These are phyloP conservation scores for Tritrichomonas musculus DNA, from an alignment of 208 protist genomes.

Conservation along the genomic window DNA sequence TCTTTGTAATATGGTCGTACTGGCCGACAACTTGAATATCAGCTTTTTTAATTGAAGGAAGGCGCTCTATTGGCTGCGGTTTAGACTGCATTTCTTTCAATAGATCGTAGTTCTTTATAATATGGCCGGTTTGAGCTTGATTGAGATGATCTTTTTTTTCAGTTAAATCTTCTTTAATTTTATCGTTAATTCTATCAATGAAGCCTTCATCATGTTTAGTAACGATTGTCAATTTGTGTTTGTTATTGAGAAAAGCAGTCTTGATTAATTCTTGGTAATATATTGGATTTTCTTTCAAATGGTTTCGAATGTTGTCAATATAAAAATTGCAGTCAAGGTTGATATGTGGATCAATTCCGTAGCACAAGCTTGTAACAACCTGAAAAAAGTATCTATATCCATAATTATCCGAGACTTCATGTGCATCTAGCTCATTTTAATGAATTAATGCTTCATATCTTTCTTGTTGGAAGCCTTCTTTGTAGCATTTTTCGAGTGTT, in stretches of 20 bases:
- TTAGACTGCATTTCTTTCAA: background rate
- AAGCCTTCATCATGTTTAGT: background rate
- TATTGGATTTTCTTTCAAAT: background rate
- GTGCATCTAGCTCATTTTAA: background rate
- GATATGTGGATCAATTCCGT: background rate
- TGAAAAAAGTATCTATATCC: background rate
- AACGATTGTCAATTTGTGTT: background rate
- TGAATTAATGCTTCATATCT: slow-evolving; percentile 32
- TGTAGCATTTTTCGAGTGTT: background rate
- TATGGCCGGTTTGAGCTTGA: background rate
- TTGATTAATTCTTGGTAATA: background rate
- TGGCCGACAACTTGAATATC: background rate
- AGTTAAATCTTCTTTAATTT: background rate
- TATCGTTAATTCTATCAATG: background rate
- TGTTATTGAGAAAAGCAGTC: background rate
- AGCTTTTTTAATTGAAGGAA: background rate
- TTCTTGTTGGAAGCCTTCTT: background rate
- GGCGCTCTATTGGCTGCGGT: background rate
- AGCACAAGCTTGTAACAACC: too few relatives aligned
- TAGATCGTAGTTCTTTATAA: background rate
- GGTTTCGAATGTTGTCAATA: background rate
- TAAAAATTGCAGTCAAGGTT: background rate
- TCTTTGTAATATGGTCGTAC: background rate
- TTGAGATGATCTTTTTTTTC: background rate
- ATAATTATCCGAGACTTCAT: background rate